phyloP scores from a whole-genome alignment of 257 asterid species.

The Lavandula angustifolia region DNA sequence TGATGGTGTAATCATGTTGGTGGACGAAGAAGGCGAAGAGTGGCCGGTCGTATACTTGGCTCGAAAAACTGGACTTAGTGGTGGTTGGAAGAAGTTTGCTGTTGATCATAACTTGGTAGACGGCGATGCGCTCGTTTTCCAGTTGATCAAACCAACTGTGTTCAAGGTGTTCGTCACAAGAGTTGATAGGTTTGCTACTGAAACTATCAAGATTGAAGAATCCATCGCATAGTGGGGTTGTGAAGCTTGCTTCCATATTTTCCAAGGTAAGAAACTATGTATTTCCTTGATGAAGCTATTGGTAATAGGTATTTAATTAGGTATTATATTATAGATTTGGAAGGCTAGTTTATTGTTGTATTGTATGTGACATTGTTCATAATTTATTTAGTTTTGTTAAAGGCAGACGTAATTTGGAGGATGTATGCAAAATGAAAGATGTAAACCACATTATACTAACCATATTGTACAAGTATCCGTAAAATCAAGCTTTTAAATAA shows the following conservation, averaged over 20 bases:
- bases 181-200: not conserved
- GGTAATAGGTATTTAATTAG: too few species aligned
- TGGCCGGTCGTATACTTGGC: constrained; percentile 72
- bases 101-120: constrained; percentile 82
- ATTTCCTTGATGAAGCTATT: too few species aligned
- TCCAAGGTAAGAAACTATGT: not conserved
- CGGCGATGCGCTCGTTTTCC: constrained; percentile 85
- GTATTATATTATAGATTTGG: too few species aligned
- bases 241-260: too few species aligned
- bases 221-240: not conserved
- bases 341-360: too few species aligned
- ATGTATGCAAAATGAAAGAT: too few species aligned
- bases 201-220: not conserved
- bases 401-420: too few species aligned
- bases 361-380: too few species aligned
- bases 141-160: constrained; percentile 51
- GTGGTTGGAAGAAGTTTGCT: constrained; percentile 89
- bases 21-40: constrained; percentile 70
- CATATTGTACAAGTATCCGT: too few species aligned
- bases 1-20: constrained; percentile 55
- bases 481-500: too few species aligned
- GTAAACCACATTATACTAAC: too few species aligned
- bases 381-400: too few species aligned
- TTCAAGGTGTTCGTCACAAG: constrained; percentile 41
- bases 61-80: constrained; percentile 78